These are phyloP conservation scores for Anacardium occidentale DNA, from an alignment of 345 rosid genomes.

Conservation along the genomic window DNA sequence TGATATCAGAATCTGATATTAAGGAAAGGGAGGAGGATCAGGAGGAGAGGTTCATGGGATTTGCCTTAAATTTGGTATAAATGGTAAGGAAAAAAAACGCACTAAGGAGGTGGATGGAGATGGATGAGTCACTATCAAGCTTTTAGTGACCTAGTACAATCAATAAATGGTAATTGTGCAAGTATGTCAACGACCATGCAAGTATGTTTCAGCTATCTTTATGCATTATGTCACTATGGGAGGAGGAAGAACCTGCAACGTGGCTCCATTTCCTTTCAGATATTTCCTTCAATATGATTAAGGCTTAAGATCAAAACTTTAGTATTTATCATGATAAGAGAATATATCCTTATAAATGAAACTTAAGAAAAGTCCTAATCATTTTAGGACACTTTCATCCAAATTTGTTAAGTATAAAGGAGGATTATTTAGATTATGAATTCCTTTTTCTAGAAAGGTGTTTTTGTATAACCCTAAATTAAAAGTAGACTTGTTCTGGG, in stretches of 20 bases:
- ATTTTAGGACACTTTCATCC: no score
- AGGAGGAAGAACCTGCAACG: conserved; percentile 4
- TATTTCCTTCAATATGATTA: no score
- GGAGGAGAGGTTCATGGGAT: background rate
- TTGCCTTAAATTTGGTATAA: background rate
- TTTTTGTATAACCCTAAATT: no score
- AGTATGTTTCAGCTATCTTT: background rate
- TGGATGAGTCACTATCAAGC: background rate
- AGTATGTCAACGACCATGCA: background rate
- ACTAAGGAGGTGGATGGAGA: background rate
- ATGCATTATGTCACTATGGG: background rate
- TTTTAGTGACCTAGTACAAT: background rate
- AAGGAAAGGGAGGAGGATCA: background rate
- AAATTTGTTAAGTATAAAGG: no score
- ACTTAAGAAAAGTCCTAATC: no score
- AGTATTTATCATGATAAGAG: no score
- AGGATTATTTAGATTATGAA: no score
- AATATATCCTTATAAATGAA: no score
- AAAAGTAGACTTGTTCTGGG: no score
- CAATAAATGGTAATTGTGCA: background rate
- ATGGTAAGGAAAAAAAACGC: background rate
- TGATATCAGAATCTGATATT: no score
- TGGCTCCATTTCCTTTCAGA: background rate
- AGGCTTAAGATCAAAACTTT: no score
- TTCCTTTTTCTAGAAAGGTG: no score